Evolutionary conservation across 306 rosid genomes (phyloP).

Genomic region (Malus sieversii): DNA sequence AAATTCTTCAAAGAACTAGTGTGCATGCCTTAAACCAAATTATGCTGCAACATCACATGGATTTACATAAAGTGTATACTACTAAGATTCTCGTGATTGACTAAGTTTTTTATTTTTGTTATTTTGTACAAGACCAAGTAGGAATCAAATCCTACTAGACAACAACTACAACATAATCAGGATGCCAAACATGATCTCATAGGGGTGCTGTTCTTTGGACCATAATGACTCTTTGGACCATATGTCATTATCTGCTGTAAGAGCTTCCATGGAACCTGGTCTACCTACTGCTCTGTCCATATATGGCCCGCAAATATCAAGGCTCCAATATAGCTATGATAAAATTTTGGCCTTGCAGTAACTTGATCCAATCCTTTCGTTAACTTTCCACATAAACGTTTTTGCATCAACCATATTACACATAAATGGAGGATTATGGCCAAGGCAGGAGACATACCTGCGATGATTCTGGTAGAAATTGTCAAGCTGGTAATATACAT

Average conservation of each 20-base stretch:
- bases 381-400: neutral
- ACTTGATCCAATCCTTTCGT: neutral
- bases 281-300: neutral
- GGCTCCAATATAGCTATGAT: neutral
- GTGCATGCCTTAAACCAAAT: neutral
- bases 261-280: neutral
- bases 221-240: neutral
- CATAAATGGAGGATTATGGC: neutral
- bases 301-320: neutral
- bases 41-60: neutral
- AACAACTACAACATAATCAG: neutral
- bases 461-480: slow-evolving; percentile 95
- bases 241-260: neutral
- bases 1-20: neutral
- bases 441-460: slow-evolving; percentile 36
- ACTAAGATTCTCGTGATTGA: neutral
- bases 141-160: neutral
- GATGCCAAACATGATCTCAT: neutral
- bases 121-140: neutral
- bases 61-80: neutral
- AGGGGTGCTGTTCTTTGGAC: neutral
- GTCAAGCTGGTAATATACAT: slow-evolving; percentile 84
- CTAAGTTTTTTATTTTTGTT: neutral
- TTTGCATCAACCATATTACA: neutral
- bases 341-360: neutral